A percentile compares a stretch with the other conserved stretches of the same genome.
phyloP scores from a whole-genome alignment of 371 early-diverging fungal genomes.

The Entomophthora muscae region DNA sequence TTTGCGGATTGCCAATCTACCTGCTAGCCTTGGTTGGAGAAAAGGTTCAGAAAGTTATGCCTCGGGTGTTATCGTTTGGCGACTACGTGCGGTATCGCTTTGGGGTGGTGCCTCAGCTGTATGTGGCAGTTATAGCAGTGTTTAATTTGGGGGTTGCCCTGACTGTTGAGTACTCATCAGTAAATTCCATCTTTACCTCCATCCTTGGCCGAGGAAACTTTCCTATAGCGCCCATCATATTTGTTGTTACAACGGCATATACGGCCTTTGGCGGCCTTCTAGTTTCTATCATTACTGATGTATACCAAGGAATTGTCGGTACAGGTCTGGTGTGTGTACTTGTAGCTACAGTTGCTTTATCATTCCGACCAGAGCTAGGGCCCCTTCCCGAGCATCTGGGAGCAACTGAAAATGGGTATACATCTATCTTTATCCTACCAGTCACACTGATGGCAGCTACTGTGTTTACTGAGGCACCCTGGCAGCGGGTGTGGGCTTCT shows the following conservation, averaged over 20 bases:
- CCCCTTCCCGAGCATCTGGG: conserved; percentile 21
- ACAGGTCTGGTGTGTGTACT: conserved; percentile 20
- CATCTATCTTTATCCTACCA: conserved; percentile 25
- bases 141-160: conserved; percentile 25
- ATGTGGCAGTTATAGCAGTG: conserved; percentile 24
- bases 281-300: conserved; percentile 35
- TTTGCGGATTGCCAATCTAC: conserved; percentile 29
- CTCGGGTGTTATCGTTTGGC: conserved; percentile 21
- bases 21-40: conserved; percentile 28
- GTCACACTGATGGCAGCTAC: conserved; percentile 28
- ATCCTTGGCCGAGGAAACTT: conserved; percentile 23
- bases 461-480: conserved; percentile 32
- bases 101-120: conserved; percentile 19
- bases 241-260: conserved; percentile 28
- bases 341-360: conserved; percentile 25
- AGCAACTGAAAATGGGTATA: conserved; percentile 24
- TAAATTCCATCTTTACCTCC: conserved; percentile 25
- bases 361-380: conserved; percentile 21
- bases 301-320: conserved; percentile 26
- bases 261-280: conserved; percentile 38
- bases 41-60: conserved; percentile 22
- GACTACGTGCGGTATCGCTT: conserved; percentile 28
- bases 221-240: conserved; percentile 27
- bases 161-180: conserved; percentile 30
- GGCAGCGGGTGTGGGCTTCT: conserved; percentile 46